Evolutionary conservation across 2,329 filamentous ascomycete species (phyloP), one percentile per base, ranked within the genome.

Genomic region (Epichloe bromicola): DNA sequence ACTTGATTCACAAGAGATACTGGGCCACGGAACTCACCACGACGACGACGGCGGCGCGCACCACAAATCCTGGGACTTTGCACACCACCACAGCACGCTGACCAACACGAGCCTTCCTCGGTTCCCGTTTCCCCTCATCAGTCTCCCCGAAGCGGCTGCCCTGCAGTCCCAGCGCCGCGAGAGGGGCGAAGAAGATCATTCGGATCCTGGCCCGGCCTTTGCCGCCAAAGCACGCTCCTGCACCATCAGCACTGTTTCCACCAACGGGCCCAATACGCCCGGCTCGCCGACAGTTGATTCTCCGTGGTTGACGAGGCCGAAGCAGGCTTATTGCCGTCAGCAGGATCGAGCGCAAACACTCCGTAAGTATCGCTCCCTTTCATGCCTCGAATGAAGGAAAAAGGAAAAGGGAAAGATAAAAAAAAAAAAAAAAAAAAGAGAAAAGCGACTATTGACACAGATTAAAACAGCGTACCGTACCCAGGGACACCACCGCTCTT

Each of bases 111-210:
- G 43, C 36, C 39, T 64, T 26, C 58, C 62, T 3, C 60, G 57
- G 2, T 58, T 69, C 2, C 66, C 61, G 1, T 69, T 70, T 37
- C 60, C 62, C 10, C 59, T 70, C 12, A 64, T 70, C 45, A 67
- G 67, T 49, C 57, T 70, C 15, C 61, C 63, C 1, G 67, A 69
- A 37, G 67, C 67, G 14, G 65, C 66, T 2, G 60, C 60, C 53
- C 30, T 65, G 17, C 67, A 69, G 44, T 59, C 59, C 7, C 57
- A 61, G 23, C 63, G 66, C 19, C 54, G 64, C 40, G 59, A 63
- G 17, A 53, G 63, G 14, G 67, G 66, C 6, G 64, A 69, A 45
- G 67, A 68, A 49, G 67, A 69, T 37, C 65, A 69, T 45, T 68
- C 64, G 1, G 61, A 66, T 36, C 52, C 56, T 3, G 59, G 56